Evolutionary conservation across 768 basidiomycete genomes (phyloP).

Genomic region (Thelephora ganbajun): DNA sequence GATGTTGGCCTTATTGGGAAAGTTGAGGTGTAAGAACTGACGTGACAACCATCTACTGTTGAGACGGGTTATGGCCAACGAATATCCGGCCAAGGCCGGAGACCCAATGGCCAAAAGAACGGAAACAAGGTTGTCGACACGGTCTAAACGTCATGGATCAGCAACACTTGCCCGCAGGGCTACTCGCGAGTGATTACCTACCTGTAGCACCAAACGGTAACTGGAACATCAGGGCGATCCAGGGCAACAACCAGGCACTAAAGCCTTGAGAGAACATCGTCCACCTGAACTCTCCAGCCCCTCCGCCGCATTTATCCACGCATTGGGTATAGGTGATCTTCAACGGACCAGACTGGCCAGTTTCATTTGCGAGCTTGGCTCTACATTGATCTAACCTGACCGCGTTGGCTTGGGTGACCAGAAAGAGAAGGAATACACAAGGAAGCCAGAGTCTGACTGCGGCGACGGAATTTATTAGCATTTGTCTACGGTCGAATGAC

Average conservation of each 20-base stretch:
- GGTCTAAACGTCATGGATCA: neutral
- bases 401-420: no score
- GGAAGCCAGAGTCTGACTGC: no score
- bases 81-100: slow-evolving; percentile 28
- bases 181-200: slow-evolving; percentile 3
- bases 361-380: neutral
- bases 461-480: no score
- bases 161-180: neutral
- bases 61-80: neutral
- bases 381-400: no score
- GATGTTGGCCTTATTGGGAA: neutral
- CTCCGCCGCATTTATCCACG: neutral
- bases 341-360: no score
- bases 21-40: neutral
- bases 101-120: slow-evolving; percentile 30
- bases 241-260: neutral
- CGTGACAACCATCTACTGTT: neutral
- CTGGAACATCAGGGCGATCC: neutral
- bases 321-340: neutral
- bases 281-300: neutral
- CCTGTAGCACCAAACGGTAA: slow-evolving; percentile 27
- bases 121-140: slow-evolving; percentile 25
- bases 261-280: neutral
- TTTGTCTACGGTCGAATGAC: no score
- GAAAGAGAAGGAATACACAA: no score